Percentiles rank a stretch among this genome's conserved stretches.
Conservation (phyloP, 192 early-diverging fungal species). For the Rhizophagus clarus region DNA sequence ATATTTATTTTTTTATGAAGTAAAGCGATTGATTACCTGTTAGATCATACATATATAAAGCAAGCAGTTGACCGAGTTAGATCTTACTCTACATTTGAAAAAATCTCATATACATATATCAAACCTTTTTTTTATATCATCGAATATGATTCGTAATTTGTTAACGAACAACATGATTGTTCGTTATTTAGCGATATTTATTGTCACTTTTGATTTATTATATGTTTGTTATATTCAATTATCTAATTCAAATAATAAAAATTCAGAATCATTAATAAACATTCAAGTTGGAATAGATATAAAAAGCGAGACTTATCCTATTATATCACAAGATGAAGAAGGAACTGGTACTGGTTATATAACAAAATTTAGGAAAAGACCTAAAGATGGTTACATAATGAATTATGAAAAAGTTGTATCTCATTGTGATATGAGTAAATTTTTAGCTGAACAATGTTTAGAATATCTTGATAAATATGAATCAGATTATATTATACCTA, state of each 20-base stretch:
- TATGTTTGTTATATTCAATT: neutral
- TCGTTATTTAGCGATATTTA: neutral
- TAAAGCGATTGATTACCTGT: too few relatives aligned
- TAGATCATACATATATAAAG: too few relatives aligned
- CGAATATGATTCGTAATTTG: neutral
- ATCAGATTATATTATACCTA: neutral
- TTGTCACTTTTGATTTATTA: neutral
- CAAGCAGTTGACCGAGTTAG: too few relatives aligned
- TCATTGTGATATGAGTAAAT: neutral
- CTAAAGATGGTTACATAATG: neutral
- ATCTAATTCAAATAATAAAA: neutral
- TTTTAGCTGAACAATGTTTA: conserved; percentile 1
- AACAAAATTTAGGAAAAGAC: neutral
- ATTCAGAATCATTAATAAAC: neutral
- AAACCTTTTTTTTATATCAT: too few relatives aligned
- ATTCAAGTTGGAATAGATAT: neutral
- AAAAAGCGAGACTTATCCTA: neutral
- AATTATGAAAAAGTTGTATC: neutral
- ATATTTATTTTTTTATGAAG: too few relatives aligned
- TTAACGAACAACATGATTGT: neutral
- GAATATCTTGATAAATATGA: conserved; percentile 9
- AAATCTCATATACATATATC: too few relatives aligned
- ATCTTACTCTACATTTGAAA: too few relatives aligned
- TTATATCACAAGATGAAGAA: neutral
- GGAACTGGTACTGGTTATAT: neutral